Conservation (phyloP, 495 filamentous ascomycete genomes). For the Penicillium daleae region DNA sequence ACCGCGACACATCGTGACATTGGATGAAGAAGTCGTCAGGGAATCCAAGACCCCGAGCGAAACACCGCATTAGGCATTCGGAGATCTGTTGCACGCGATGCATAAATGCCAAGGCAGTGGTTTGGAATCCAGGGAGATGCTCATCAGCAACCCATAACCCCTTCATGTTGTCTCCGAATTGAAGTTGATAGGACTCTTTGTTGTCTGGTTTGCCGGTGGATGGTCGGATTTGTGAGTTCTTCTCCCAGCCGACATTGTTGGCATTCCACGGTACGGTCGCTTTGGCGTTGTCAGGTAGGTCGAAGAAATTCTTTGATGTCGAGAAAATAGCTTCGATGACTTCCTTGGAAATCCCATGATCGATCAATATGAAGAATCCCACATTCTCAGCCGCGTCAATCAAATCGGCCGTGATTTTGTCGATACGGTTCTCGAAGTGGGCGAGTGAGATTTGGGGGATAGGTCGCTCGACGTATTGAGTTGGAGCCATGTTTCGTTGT, state of each 20-base stretch:
- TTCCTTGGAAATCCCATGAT: slow-evolving; percentile 56
- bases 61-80: slow-evolving; percentile 61
- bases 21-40: slow-evolving; percentile 58
- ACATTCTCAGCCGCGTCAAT: slow-evolving; percentile 60
- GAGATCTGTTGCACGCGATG: slow-evolving; percentile 52
- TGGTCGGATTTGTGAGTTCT: slow-evolving; percentile 61
- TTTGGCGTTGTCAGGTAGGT: slow-evolving; percentile 56
- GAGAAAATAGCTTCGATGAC: slow-evolving; percentile 59
- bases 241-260: slow-evolving; percentile 68
- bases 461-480: slow-evolving; percentile 48
- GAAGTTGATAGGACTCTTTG: slow-evolving; percentile 67
- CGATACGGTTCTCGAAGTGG: slow-evolving; percentile 56
- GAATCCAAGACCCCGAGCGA: slow-evolving; percentile 62
- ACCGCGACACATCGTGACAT: slow-evolving; percentile 52
- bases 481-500: slow-evolving; percentile 28
- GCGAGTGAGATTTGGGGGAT: slow-evolving; percentile 63
- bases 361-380: slow-evolving; percentile 63
- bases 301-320: slow-evolving; percentile 57
- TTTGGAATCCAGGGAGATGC: slow-evolving; percentile 53
- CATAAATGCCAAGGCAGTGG: slow-evolving; percentile 56
- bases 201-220: slow-evolving; percentile 62
- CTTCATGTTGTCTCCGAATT: slow-evolving; percentile 58
- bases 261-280: slow-evolving; percentile 55
- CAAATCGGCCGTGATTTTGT: slow-evolving; percentile 57
- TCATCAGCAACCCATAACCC: slow-evolving; percentile 55